phyloP scores from a whole-genome alignment of 2,329 filamentous ascomycete species.

The Colletotrichum graminicola region DNA sequence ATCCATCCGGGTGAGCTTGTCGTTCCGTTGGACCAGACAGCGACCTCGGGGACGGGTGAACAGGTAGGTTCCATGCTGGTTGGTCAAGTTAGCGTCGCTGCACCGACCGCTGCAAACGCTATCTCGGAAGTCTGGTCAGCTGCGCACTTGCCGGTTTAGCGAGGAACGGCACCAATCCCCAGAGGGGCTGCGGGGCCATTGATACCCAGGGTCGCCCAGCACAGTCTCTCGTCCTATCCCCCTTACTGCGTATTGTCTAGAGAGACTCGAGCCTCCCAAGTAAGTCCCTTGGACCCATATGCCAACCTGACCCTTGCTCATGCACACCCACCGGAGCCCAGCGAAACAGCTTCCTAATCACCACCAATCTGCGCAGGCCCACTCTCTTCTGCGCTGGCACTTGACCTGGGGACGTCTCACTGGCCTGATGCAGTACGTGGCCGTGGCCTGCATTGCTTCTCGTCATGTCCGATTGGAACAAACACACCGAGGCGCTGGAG shows the following conservation, averaged over 20 bases:
- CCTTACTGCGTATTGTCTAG: not conserved
- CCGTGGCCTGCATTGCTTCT: slow-evolving; percentile 16
- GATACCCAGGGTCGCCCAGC: slow-evolving; percentile 1
- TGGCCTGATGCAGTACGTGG: slow-evolving; percentile 14
- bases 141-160: slow-evolving; percentile 26
- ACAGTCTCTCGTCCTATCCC: slow-evolving; percentile 3
- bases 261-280: not conserved
- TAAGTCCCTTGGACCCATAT: slow-evolving; percentile 15
- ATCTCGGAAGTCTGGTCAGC: slow-evolving; percentile 27
- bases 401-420: slow-evolving; percentile 15
- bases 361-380: slow-evolving; percentile 14
- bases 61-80: not conserved
- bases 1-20: slow-evolving; percentile 4
- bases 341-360: not conserved
- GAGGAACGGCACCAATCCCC: slow-evolving; percentile 23
- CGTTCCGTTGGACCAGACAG: not conserved
- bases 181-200: slow-evolving; percentile 16
- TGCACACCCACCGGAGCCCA: slow-evolving; percentile 16
- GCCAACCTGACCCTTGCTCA: slow-evolving; percentile 13
- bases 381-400: slow-evolving; percentile 29
- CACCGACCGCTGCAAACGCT: slow-evolving; percentile 3
- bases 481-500: slow-evolving; percentile 11
- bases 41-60: no score
- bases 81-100: not conserved
- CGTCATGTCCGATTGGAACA: slow-evolving; percentile 9